Conservation (phyloP, 305 asterid genomes). For the Solanum hybrid region DNA sequence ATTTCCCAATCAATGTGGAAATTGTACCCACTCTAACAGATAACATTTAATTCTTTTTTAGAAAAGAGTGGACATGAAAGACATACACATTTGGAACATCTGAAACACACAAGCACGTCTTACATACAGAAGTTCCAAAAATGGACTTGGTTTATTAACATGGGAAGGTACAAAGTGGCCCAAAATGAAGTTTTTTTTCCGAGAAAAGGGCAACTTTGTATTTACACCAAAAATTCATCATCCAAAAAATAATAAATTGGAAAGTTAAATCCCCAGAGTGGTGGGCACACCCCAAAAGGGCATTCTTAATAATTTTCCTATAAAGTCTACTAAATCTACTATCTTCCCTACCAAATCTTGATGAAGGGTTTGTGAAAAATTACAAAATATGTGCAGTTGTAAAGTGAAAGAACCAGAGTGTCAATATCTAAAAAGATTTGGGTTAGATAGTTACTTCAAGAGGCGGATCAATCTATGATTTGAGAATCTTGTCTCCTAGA, state of each 20-base stretch:
- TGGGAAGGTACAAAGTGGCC: neutral
- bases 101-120: neutral
- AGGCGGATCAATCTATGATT: conserved; percentile 61
- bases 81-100: neutral
- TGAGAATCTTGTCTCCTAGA: conserved; percentile 73
- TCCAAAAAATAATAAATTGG: too few relatives aligned
- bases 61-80: neutral
- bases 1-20: too few relatives aligned
- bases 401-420: neutral
- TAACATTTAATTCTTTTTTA: neutral
- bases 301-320: neutral
- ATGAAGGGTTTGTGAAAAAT: neutral
- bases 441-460: conserved; percentile 51
- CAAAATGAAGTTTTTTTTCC: neutral
- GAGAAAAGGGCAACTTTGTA: neutral
- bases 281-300: neutral
- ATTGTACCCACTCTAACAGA: neutral
- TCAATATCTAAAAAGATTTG: neutral
- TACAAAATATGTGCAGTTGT: neutral
- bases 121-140: neutral
- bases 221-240: neutral
- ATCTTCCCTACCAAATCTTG: neutral
- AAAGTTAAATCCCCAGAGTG: neutral
- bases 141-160: neutral
- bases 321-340: neutral